phyloP scores from a whole-genome alignment of 192 early-diverging fungal species.

The Rhizophagus clarus region DNA sequence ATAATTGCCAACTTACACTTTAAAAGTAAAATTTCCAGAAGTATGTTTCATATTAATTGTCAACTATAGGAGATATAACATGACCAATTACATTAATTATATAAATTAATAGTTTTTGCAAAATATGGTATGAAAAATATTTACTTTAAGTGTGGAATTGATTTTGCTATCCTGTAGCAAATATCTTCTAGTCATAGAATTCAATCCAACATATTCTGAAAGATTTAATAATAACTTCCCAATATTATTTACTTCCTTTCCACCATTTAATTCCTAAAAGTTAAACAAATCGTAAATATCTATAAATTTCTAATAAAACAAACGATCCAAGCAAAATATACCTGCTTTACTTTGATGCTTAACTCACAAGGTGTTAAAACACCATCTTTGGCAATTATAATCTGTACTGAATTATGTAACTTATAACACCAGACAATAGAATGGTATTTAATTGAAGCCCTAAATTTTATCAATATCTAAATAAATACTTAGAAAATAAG shows the following conservation, averaged over 20 bases:
- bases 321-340: constrained; percentile 24
- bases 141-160: constrained; percentile 80
- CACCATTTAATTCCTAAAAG: constrained; percentile 61
- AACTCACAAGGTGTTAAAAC: constrained; percentile 76
- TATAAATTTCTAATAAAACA: constrained; percentile 27
- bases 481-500: not conserved
- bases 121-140: not conserved
- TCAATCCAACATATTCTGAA: constrained; percentile 69
- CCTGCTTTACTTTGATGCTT: constrained; percentile 69
- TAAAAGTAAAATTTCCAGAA: constrained; percentile 32
- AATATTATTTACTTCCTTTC: constrained; percentile 57
- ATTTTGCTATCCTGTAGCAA: constrained; percentile 73
- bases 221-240: constrained; percentile 76
- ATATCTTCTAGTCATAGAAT: constrained; percentile 56
- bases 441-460: constrained; percentile 56
- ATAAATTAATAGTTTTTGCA: not conserved
- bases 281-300: constrained; percentile 38
- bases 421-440: constrained; percentile 66
- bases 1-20: constrained; percentile 33
- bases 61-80: constrained; percentile 32
- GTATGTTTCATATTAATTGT: constrained; percentile 40
- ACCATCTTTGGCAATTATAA: constrained; percentile 76
- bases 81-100: not conserved
- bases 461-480: constrained; percentile 17
- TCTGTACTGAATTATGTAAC: constrained; percentile 52